Conservation (phyloP, 2,329 filamentous ascomycete species). For the Bipolaris zeicola region DNA sequence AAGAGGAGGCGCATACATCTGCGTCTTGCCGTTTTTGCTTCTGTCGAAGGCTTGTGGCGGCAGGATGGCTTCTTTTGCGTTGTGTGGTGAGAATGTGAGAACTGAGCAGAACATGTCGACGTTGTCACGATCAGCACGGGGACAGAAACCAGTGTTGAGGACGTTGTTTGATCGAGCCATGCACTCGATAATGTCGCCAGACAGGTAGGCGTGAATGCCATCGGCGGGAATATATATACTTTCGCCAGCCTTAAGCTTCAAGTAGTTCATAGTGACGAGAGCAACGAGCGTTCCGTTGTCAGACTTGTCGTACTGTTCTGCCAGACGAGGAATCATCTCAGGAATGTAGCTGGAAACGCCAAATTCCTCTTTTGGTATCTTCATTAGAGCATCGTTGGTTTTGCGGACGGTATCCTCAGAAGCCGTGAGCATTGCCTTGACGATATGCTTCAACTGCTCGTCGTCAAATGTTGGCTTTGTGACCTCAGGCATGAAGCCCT, state of each 20-base stretch:
- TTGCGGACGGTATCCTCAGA: slow-evolving; percentile 59
- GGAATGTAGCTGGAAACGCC: slow-evolving; percentile 64
- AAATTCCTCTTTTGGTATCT: slow-evolving; percentile 57
- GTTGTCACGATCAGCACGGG: slow-evolving; percentile 66
- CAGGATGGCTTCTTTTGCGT: slow-evolving; percentile 62
- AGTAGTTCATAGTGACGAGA: slow-evolving; percentile 74
- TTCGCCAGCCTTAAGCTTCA: slow-evolving; percentile 68
- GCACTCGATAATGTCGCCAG: slow-evolving; percentile 77
- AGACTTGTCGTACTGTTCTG: slow-evolving; percentile 64
- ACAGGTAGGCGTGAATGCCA: slow-evolving; percentile 74
- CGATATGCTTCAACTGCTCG: slow-evolving; percentile 62
- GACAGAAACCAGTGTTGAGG: slow-evolving; percentile 76
- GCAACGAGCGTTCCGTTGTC: slow-evolving; percentile 74
- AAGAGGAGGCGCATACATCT: slow-evolving; percentile 68
- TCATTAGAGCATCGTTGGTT: slow-evolving; percentile 59
- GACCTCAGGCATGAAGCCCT: slow-evolving; percentile 57
- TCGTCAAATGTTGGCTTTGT: slow-evolving; percentile 59
- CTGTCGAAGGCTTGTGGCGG: slow-evolving; percentile 56
- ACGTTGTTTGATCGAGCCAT: slow-evolving; percentile 80
- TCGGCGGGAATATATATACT: slow-evolving; percentile 74
- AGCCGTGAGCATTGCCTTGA: slow-evolving; percentile 60
- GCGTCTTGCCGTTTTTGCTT: slow-evolving; percentile 64
- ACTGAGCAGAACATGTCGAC: slow-evolving; percentile 67
- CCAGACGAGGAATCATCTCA: slow-evolving; percentile 67
- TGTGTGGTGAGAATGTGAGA: slow-evolving; percentile 68